Evolutionary conservation across 257 asterid genomes (phyloP).

Genomic region (Avicennia marina): DNA sequence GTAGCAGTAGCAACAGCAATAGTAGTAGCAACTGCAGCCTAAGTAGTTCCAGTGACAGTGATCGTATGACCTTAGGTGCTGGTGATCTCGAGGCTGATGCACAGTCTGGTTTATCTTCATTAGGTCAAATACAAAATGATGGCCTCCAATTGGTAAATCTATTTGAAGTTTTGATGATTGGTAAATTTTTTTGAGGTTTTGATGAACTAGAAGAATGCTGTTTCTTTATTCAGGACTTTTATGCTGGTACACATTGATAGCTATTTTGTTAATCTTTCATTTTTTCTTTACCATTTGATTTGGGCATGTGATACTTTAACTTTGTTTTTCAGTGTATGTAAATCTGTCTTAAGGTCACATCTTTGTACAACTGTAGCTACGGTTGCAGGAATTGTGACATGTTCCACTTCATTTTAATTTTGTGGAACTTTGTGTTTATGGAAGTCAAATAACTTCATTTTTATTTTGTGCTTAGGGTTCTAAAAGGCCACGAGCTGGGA

Average conservation of each 20-base stretch:
- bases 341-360: too few species aligned
- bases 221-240: not conserved
- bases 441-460: slow-evolving; percentile 6
- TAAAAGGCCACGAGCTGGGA: slow-evolving; percentile 68
- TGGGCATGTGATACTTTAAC: too few species aligned
- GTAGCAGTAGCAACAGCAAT: slow-evolving; percentile 88
- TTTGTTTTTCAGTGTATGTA: too few species aligned
- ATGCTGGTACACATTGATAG: slow-evolving; percentile 5
- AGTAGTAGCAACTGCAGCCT: slow-evolving; percentile 85
- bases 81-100: slow-evolving; percentile 99
- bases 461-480: slow-evolving; percentile 50
- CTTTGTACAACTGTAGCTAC: too few species aligned
- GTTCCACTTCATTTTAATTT: slow-evolving; percentile 1
- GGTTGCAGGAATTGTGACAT: not conserved
- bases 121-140: slow-evolving; percentile 59
- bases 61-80: slow-evolving; percentile 59
- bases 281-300: too few species aligned
- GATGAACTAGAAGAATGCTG: slow-evolving; percentile 13
- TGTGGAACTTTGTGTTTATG: not conserved
- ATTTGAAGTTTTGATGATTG: not conserved
- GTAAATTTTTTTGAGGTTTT: not conserved
- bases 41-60: slow-evolving; percentile 88
- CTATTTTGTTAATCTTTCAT: too few species aligned
- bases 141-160: slow-evolving; percentile 51
- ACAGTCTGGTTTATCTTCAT: slow-evolving; percentile 84